Conservation (phyloP, 805 yeast species). For the Metschnikowia hibisci region DNA sequence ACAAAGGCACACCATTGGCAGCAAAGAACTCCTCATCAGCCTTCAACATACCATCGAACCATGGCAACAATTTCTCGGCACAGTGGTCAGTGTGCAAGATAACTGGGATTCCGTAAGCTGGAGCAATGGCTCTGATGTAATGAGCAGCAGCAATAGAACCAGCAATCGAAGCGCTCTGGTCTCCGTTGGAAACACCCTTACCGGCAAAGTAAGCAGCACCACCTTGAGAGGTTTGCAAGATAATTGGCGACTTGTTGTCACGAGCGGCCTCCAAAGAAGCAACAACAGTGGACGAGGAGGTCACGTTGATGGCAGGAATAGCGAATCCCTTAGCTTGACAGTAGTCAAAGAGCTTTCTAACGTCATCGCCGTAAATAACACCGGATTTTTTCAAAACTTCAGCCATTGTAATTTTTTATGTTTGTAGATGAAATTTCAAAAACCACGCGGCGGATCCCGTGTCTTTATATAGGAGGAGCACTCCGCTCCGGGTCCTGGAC, state of each 20-base stretch:
- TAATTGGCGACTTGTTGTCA: constrained; percentile 75
- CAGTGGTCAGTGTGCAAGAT: constrained; percentile 98
- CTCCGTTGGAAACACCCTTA: constrained; percentile 92
- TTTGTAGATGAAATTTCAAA: constrained; percentile 2
- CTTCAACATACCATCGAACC: constrained; percentile 97
- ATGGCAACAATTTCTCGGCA: constrained; percentile 95
- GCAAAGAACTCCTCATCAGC: constrained; percentile 94
- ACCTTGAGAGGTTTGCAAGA: constrained; percentile 96
- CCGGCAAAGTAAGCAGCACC: constrained; percentile 99
- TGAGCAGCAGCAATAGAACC: constrained; percentile 98
- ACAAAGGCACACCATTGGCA: constrained; percentile 87
- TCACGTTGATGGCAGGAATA: constrained; percentile 97
- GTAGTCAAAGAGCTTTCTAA: constrained; percentile 77
- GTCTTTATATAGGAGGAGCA: constrained; percentile 18
- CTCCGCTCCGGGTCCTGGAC: constrained; percentile 21
- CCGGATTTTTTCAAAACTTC: constrained; percentile 72
- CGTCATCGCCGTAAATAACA: constrained; percentile 99
- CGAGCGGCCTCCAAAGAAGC: constrained; percentile 48
- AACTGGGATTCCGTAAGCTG: constrained; percentile 94
- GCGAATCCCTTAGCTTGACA: constrained; percentile 94
- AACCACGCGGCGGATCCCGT: not conserved
- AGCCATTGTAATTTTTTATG: constrained; percentile 15
- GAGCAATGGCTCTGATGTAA: constrained; percentile 95
- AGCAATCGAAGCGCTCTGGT: constrained; percentile 90
- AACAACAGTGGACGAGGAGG: constrained; percentile 90